These are phyloP conservation scores for Oryza meridionalis DNA, from an alignment of 176 grass and related monocot species.

Conservation along the genomic window DNA sequence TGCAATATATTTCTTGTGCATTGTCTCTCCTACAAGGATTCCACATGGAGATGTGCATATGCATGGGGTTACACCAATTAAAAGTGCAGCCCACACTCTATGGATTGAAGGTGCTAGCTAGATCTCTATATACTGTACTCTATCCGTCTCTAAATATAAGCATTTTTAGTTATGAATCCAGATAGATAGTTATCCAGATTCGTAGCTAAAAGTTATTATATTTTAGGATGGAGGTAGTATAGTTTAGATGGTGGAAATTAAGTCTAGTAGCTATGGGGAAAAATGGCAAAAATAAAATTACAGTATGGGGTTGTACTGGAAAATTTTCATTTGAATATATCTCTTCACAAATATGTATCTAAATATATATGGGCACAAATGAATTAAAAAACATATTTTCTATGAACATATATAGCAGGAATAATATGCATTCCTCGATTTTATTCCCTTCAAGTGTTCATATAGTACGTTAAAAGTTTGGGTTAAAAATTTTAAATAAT, in stretches of 20 bases:
- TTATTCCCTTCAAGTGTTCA: neutral
- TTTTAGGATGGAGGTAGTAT: too few relatives aligned
- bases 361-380: neutral
- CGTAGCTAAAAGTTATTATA: too few relatives aligned
- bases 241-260: too few relatives aligned
- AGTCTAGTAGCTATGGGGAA: too few relatives aligned
- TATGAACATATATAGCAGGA: neutral
- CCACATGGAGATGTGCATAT: neutral
- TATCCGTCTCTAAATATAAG: too few relatives aligned
- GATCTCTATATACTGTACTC: too few relatives aligned
- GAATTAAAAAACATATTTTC: neutral
- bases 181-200: too few relatives aligned
- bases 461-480: neutral
- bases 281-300: neutral
- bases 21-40: slow-evolving; percentile 8
- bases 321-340: neutral
- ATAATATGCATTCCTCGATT: neutral
- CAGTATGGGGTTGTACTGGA: neutral
- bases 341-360: neutral
- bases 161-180: too few relatives aligned
- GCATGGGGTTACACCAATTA: neutral
- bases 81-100: neutral
- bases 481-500: too few relatives aligned
- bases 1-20: neutral
- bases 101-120: neutral